Base-by-base conservation (phyloP, 108 stramenopile genomes). In the Nitzschia inconspicua region DNA sequence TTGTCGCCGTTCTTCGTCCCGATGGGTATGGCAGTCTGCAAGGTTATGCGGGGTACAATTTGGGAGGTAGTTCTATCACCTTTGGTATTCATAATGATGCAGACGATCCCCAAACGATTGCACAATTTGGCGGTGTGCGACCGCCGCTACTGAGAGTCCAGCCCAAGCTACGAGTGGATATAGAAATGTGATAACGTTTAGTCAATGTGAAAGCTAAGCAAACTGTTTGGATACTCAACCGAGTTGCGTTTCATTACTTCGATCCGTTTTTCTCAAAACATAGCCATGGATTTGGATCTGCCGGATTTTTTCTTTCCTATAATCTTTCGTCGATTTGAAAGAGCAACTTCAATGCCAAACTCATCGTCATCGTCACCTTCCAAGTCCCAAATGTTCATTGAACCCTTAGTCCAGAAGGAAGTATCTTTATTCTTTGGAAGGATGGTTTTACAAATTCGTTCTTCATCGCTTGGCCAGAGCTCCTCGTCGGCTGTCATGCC, bases 21-120 rank as follows among this genome's bases (percentile, higher is more conserved):
- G 93, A 94, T 72, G 93, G 93, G 27, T 94, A 81, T 62, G 93
- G 93, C 19, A 86, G 73, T 58, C 60, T 94, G n/a, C 93, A 94
- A 65, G 93, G 89, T 8, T 94, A 83, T 72, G 85, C 81, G 13
- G 89, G 89, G 24, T 94, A 90, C 37, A 77, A 88, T 46, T 44
- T 86, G 46, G 87, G 84, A 4, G 85, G 85, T 36, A 88, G 91
- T 57, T 82, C 78, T 57, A 60, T 90, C 40, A 94, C 84, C 10
- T 82, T 90, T 51, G 93, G 93, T 16, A 73, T 90, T 31, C 82
- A 84, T 68, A 94, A 94, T 54, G 93, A 94, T 77, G 93, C 93
- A 14, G 93, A 94, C 49, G 86, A 88, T 73, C 93, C 93, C 28
- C 74, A 82, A 60, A 72, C 82, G 11, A 85, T 94, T 74, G 60